Base-by-base conservation (phyloP, 2,329 filamentous ascomycete species). In the Beauveria sp. region DNA sequence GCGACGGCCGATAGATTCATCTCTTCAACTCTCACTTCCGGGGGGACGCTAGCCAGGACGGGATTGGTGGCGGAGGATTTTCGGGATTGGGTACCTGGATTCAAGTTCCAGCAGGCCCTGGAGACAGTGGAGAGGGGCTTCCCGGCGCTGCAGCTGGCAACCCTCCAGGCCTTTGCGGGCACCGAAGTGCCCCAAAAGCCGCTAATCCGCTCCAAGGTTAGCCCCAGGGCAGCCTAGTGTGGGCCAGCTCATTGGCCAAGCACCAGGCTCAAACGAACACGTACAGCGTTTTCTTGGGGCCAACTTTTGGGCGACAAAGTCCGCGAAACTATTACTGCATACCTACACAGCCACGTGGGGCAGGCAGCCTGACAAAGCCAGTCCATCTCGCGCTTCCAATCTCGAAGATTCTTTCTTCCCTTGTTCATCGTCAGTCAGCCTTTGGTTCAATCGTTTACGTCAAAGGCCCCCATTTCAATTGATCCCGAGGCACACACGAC, bases 241-340 rank as follows among this genome's bases (percentile, higher is more conserved):
- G 50, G 58, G 40, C 49, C 40, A n/a, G 31, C 22, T 43, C 52
- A 55, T 45, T 55, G 52, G 52, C 20, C 40, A 22, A 55, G 34
- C 43, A 28, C 50, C 59, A 61, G 31, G 7, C 59, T 58, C 61
- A 64, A 67, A 64, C 66, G 68, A 68, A 69, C 68, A 69, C 68
- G 68, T 69, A 66, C 63, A 69, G 64, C 62, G 67, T 67, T 69
- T 63, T 64, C 43, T 46, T 46, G 46, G 53, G 34, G 46, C 43
- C 49, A 60, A 46, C 8, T 53, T 53, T 53, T 48, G 50, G 26
- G 34, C 18, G 48, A 38, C 34, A 45, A 51, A 49, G 55, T 38
- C 50, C 12, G 38, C 18, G 45, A 53, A 51, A 34, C 42, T 55
- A 50, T 38, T 55, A 50, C 59, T 55, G 51, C 42, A 61, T 50